Evolutionary conservation across 495 filamentous ascomycete genomes (phyloP), one percentile per base, ranked within the genome.

Genomic region (Penicillium cinerascens): DNA sequence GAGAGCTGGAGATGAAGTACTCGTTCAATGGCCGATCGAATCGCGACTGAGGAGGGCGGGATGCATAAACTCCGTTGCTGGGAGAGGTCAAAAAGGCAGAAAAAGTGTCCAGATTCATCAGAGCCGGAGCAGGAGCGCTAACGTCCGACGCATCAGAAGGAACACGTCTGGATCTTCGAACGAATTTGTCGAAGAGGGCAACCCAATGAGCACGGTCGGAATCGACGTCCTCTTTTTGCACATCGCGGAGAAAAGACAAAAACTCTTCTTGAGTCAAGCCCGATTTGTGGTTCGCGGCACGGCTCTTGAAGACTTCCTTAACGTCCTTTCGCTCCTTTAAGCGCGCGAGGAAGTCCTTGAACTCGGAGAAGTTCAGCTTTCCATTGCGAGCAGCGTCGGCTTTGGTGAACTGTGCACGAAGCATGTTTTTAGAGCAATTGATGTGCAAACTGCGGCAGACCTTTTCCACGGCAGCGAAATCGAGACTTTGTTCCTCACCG

Each of bases 1-100:
- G 93, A 16, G 92, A 97, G 75, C 91, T 96, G 4, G 92, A 97
- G 54, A 97, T 93, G 80, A 91, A 97, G 64, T 98, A 98, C 61
- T 98, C 93, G 65, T 96, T 96, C 63, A 98, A 70, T 0, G 93
- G 93, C 25, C 88, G 83, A 57, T 93, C 82, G 42, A 96, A 83
- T 16, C 74, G 71, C 46, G 80, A 76, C 26, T 81, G 68, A 5
- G 84, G 77, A 42, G 78, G 67, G 50, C 75, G 80, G 38, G 76
- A 67, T 26, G 86, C 73, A 22, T 83, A 80, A 3, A 82, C 55
- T 1, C 72, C 77, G 55, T 92, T 95, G 58, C 79, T 80, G 11
- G 77, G 72, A 0, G 92, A 97, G 21, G 83, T 81, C 10, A 98
- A 75, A 58, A 85, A 97, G 16, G 79, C 78, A 21, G 86, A 79